Evolutionary conservation across 306 rosid genomes (phyloP).

Genomic region (Prunus dulcis): DNA sequence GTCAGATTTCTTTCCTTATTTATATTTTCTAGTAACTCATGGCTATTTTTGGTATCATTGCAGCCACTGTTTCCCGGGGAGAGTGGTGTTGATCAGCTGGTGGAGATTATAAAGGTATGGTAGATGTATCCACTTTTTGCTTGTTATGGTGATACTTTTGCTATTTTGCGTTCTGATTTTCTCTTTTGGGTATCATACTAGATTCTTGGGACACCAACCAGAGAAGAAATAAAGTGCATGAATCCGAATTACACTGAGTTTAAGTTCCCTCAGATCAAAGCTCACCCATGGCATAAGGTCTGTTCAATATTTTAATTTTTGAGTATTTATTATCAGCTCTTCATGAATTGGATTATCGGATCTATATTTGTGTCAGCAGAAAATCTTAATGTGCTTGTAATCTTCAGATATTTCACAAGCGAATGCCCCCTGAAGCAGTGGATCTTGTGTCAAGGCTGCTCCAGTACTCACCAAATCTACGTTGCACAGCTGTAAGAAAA

Average conservation of each 20-base stretch:
- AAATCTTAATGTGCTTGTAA: constrained; percentile 22
- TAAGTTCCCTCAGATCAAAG: constrained; percentile 93
- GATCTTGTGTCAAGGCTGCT: constrained; percentile 93
- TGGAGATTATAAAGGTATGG: constrained; percentile 86
- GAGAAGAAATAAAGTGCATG: constrained; percentile 96
- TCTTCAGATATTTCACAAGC: constrained; percentile 73
- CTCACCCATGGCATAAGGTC: constrained; percentile 98
- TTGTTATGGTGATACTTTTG: constrained; percentile 10
- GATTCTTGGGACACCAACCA: constrained; percentile 89
- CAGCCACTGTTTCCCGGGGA: constrained; percentile 99
- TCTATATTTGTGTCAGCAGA: background rate
- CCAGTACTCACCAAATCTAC: constrained; percentile 88
- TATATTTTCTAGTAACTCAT: background rate
- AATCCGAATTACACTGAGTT: constrained; percentile 86
- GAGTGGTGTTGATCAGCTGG: constrained; percentile 96
- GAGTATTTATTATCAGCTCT: background rate
- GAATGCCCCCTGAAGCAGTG: constrained; percentile 85
- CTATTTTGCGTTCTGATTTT: constrained; percentile 24
- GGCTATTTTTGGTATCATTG: constrained; percentile 30
- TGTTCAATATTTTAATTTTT: background rate
- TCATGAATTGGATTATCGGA: background rate
- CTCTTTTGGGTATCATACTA: constrained; percentile 24
- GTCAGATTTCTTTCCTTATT: background rate
- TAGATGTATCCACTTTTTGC: background rate
- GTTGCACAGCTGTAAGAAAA: constrained; percentile 85